These are phyloP conservation scores for Colletotrichum theobromicola DNA, from an alignment of 2,329 filamentous ascomycete genomes.

Conservation along the genomic window DNA sequence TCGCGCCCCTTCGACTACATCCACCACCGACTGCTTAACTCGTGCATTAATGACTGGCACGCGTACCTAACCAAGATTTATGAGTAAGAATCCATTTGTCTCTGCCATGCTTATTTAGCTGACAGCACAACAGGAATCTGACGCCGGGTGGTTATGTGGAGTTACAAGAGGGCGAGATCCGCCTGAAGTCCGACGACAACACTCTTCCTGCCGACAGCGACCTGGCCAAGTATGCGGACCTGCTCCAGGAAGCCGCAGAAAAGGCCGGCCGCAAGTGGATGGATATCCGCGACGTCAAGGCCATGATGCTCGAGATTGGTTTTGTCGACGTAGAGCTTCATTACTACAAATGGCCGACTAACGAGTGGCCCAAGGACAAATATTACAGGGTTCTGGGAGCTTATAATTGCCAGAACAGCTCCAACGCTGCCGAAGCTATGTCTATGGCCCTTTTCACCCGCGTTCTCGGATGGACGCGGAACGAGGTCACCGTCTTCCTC, in stretches of 20 bases:
- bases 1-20: conserved; percentile 59
- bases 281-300: conserved; percentile 25
- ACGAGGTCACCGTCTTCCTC: conserved; percentile 38
- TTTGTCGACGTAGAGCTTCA: conserved; percentile 24
- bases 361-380: conserved; percentile 16
- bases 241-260: neutral
- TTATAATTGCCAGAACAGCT: conserved; percentile 36
- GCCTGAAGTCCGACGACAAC: neutral
- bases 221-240: neutral
- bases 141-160: neutral
- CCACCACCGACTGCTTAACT: conserved; percentile 43
- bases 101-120: too few species aligned
- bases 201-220: neutral
- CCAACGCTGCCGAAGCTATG: conserved; percentile 35
- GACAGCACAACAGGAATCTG: neutral
- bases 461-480: conserved; percentile 33
- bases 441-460: conserved; percentile 39
- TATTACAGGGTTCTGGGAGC: neutral
- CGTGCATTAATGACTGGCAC: neutral
- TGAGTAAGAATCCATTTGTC: neutral
- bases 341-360: conserved; percentile 20
- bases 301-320: conserved; percentile 29
- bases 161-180: conserved; percentile 24
- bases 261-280: conserved; percentile 28
- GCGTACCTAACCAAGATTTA: neutral